Evolutionary conservation across 176 grass and related monocot genomes (phyloP), one percentile per base, ranked within the genome.

Genomic region (Musa itinerans): DNA sequence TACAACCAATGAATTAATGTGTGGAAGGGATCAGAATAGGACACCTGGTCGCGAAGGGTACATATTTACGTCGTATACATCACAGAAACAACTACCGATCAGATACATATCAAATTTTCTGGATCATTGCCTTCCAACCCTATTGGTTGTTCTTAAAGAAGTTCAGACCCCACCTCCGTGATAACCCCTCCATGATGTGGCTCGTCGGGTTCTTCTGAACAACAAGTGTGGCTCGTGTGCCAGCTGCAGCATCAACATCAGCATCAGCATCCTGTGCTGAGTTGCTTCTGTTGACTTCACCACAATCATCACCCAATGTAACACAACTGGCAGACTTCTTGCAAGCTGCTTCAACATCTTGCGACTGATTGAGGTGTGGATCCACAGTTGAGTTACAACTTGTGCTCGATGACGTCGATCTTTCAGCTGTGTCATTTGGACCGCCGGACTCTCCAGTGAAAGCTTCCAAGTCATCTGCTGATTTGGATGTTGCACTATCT

Each of bases 161-260:
- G 55, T 74, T 87, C 65, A 97, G 83, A 75, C 90, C 73, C 78
- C 88, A 91, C 52, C 85, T 88, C 12, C 93, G 86, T 71, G 90
- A 74, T 70, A 99, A 84, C 53, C 95, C 95, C 78, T 94, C 95
- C 13, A 89, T 85, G 58, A 99, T 76, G 58, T 87, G 83, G 57
- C 86, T 82, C 0, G 83, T 71, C 43, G 87, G 83, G 74, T 65
- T 94, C 76, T 87, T 99, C 50, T 99, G 88, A 66, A 99, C 86
- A 21, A 99, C 88, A 78, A 99, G 70, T 23, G 95, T 99, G 50
- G 95, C 95, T 73, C 86, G 86, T 66, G 90, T 99, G 58, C 95
- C 90, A 43, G 81, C 85, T 58, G 74, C 71, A 17, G 63, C 76
- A 26, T 85, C 85, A 58, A 65, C 7, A 24, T 82, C 85, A 17